Evolutionary conservation across 2,329 filamentous ascomycete species (phyloP).

Genomic region (Ophiostoma montium): DNA sequence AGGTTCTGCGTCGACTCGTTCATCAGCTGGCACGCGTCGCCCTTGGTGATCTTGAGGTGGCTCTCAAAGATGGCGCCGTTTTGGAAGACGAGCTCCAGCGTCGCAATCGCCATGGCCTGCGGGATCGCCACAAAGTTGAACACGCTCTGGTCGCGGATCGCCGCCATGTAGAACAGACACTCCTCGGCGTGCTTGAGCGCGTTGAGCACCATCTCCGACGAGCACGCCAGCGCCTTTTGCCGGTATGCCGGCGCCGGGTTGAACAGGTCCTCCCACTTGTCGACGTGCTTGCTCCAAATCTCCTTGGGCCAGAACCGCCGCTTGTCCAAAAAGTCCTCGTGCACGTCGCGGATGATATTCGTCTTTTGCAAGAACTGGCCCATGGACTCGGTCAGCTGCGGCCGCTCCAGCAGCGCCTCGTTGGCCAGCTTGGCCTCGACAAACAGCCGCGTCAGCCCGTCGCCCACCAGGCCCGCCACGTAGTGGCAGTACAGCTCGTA

Average conservation of each 20-base stretch:
- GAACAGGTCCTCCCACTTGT: constrained; percentile 81
- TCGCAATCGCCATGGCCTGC: constrained; percentile 94
- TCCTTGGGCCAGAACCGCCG: constrained; percentile 90
- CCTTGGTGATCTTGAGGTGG: constrained; percentile 95
- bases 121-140: constrained; percentile 99
- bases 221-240: constrained; percentile 66
- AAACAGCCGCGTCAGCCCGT: constrained; percentile 81
- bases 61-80: constrained; percentile 75
- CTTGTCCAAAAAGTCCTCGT: constrained; percentile 77
- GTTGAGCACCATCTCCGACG: constrained; percentile 88
- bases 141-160: constrained; percentile 85
- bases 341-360: constrained; percentile 94
- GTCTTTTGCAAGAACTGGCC: constrained; percentile 95
- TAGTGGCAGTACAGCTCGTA: constrained; percentile 98
- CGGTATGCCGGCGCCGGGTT: constrained; percentile 52
- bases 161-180: constrained; percentile 95
- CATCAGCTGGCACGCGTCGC: constrained; percentile 85
- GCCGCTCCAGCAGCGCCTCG: constrained; percentile 62
- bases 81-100: constrained; percentile 79
- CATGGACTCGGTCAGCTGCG: constrained; percentile 85
- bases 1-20: constrained; percentile 85
- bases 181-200: constrained; percentile 78
- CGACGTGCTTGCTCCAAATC: constrained; percentile 93
- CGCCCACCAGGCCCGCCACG: constrained; percentile 94
- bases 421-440: constrained; percentile 80